Evolutionary conservation across 2,329 filamentous ascomycete species (phyloP), one percentile per base, ranked within the genome.

Genomic region (Orbilia javanica): DNA sequence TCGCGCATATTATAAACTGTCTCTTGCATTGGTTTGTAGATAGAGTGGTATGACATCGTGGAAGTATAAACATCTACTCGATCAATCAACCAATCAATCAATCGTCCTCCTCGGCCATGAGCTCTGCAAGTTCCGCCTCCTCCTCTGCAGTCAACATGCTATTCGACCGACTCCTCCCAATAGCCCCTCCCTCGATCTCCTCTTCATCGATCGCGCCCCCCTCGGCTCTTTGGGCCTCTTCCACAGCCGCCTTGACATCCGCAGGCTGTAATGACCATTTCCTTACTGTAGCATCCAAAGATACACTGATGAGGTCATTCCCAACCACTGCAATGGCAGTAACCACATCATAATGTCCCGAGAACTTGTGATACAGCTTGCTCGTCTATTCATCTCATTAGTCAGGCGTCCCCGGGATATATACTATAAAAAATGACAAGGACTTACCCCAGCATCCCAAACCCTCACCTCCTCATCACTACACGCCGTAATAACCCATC

Each of bases 271-370:
- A 85, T 11, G 91, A 90, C 96, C 96, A 99, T 68, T 88, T 89
- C 81, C 96, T 89, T 44, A 98, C 87, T 0, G 96, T 98, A 1
- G 90, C 92, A 84, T 99, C 96, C 81, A 98, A 96, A 80, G 93
- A 90, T 68, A 96, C 92, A 83, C 94, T 97, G 79, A 93, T 89
- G 10, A 97, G 85, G 8, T 79, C 68, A 3, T 83, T 84, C 20
- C 85, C 86, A 29, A 94, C 83, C 62, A 96, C 83, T 1, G 91
- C 86, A 50, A 98, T 84, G 39, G 91, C 93, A 0, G 93, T 97
- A 13, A 99, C 91, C 84, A 98, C 96, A 82, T 99, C 94, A 82
- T 90, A 98, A 85, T 99, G 96, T 0, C 96, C 96, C 42, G 89
- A 88, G 78, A 95, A 90, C 6, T 88, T 88, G 83, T 92, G 92